Evolutionary conservation across 140 eudicot genomes (phyloP).

Genomic region (Cichorium intybus): DNA sequence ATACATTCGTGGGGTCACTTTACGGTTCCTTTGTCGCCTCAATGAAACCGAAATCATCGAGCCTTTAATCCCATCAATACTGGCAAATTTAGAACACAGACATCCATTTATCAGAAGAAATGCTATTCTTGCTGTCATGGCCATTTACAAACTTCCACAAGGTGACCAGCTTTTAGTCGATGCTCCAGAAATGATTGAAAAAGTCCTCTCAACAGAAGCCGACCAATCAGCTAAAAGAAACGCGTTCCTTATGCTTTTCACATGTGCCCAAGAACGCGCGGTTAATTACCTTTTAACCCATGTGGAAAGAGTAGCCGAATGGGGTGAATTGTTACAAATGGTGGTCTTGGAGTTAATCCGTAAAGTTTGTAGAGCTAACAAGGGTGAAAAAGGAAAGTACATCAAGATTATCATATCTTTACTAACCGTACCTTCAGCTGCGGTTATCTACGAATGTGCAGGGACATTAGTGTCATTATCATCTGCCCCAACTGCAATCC

Average conservation of each 20-base stretch:
- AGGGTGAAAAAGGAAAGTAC: slow-evolving; percentile 51
- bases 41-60: slow-evolving; percentile 17
- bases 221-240: slow-evolving; percentile 59
- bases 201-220: slow-evolving; percentile 46
- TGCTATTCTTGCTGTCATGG: slow-evolving; percentile 54
- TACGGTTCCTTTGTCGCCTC: slow-evolving; percentile 41
- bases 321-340: slow-evolving; percentile 63
- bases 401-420: slow-evolving; percentile 54
- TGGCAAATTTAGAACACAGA: slow-evolving; percentile 52
- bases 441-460: slow-evolving; percentile 66
- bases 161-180: slow-evolving; percentile 60
- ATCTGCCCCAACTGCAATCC: slow-evolving; percentile 62
- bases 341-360: slow-evolving; percentile 56
- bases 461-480: slow-evolving; percentile 62
- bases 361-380: slow-evolving; percentile 59
- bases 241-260: slow-evolving; percentile 62
- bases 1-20: slow-evolving; percentile 52
- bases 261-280: slow-evolving; percentile 55
- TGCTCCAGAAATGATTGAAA: slow-evolving; percentile 62
- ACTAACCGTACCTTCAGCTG: slow-evolving; percentile 53
- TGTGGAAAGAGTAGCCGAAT: slow-evolving; percentile 49
- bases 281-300: slow-evolving; percentile 50
- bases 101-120: slow-evolving; percentile 53
- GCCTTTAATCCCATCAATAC: slow-evolving; percentile 48
- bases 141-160: slow-evolving; percentile 59